These are phyloP conservation scores for Podospora australis DNA, from an alignment of 495 filamentous ascomycete genomes.

Conservation along the genomic window DNA sequence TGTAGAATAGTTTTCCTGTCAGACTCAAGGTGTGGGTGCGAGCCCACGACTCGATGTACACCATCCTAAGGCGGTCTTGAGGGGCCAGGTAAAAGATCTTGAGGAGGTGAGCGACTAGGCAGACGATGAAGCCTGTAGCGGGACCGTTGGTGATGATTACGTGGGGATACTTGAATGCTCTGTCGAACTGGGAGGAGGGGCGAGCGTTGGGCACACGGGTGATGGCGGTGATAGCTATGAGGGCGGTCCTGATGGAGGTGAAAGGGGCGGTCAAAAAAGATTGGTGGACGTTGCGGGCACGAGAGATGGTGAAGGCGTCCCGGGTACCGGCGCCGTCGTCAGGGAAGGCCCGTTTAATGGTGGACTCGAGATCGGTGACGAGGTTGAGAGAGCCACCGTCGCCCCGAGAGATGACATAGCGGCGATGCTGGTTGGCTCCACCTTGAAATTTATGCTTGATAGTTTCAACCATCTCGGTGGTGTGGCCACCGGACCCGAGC, in stretches of 20 bases:
- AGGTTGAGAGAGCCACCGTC: conserved; percentile 59
- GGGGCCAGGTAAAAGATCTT: conserved; percentile 51
- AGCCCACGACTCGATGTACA: conserved; percentile 92
- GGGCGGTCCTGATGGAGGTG: conserved; percentile 43
- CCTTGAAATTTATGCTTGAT: conserved; percentile 46
- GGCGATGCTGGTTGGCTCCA: conserved; percentile 56
- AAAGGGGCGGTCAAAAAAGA: conserved; percentile 59
- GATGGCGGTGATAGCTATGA: conserved; percentile 48
- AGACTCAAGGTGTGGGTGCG: conserved; percentile 72
- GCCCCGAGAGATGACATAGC: conserved; percentile 72
- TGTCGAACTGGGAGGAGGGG: conserved; percentile 30
- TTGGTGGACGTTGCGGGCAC: conserved; percentile 75
- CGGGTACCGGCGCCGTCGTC: conserved; percentile 34
- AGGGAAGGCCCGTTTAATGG: conserved; percentile 20
- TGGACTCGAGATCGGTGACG: conserved; percentile 29
- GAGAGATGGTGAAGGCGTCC: conserved; percentile 56
- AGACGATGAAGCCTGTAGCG: conserved; percentile 74
- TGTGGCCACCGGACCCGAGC: conserved; percentile 90
- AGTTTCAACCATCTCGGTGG: conserved; percentile 85
- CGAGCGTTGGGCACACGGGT: conserved; percentile 20
- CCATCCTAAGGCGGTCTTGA: conserved; percentile 43
- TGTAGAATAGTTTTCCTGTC: conserved; percentile 62
- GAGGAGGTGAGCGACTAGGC: conserved; percentile 60
- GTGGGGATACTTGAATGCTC: conserved; percentile 34
- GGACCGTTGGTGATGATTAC: conserved; percentile 85